phyloP scores from a whole-genome alignment of 352 stramenopile species.

The Phytophthora boehmeriae region DNA sequence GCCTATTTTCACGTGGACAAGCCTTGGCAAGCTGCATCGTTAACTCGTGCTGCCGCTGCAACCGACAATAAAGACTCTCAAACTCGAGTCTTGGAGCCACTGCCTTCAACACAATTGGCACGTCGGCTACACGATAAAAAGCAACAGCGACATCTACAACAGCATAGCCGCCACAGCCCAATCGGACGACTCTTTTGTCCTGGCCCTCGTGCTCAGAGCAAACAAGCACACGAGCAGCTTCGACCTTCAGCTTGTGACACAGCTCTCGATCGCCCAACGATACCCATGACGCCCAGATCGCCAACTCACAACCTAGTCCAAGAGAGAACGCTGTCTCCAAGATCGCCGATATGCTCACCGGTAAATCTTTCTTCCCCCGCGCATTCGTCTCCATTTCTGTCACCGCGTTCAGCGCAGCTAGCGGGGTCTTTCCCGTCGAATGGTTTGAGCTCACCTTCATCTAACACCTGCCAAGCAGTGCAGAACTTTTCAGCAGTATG shows the following conservation, averaged over 20 bases:
- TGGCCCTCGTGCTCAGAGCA: not conserved
- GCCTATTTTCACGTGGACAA: slow-evolving; percentile 50
- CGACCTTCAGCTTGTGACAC: slow-evolving; percentile 2
- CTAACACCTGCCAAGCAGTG: not conserved
- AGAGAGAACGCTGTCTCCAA: slow-evolving; percentile 4
- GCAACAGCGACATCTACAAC: slow-evolving; percentile 26
- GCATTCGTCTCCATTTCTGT: slow-evolving; percentile 1
- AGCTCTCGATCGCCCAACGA: slow-evolving; percentile 5
- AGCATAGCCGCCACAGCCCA: slow-evolving; percentile 19
- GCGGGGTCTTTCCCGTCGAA: slow-evolving; percentile 29
- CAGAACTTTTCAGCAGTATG: slow-evolving; percentile 6
- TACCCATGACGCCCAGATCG: slow-evolving; percentile 6
- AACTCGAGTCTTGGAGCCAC: slow-evolving; percentile 27
- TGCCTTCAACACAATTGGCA: slow-evolving; percentile 48
- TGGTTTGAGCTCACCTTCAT: slow-evolving; percentile 1
- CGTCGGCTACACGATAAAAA: slow-evolving; percentile 62
- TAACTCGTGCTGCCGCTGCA: slow-evolving; percentile 18
- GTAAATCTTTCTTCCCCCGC: not conserved
- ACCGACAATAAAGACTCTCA: slow-evolving; percentile 14
- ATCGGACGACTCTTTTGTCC: slow-evolving; percentile 26
- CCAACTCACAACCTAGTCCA: slow-evolving; percentile 13
- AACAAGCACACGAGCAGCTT: slow-evolving; percentile 2
- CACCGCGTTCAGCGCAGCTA: slow-evolving; percentile 13
- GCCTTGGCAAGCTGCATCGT: slow-evolving; percentile 57
- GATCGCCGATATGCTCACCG: slow-evolving; percentile 3